phyloP scores from a whole-genome alignment of 177 flowering plant species.

The Vitis hybrid region DNA sequence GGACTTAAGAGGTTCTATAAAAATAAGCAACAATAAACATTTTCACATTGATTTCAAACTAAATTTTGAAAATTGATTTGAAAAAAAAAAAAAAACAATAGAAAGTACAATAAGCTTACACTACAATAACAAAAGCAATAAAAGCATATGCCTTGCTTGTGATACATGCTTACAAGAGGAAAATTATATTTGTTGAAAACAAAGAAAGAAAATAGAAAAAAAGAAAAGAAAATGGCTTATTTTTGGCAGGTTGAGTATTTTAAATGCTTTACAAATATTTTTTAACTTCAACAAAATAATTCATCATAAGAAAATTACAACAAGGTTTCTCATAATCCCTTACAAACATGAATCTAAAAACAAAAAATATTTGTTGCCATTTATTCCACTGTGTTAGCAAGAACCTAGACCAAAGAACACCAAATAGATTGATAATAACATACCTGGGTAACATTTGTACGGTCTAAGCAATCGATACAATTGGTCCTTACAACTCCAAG shows the following conservation, averaged over 20 bases:
- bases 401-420: not conserved
- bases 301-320: not conserved
- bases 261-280: no score
- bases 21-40: not conserved
- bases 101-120: not conserved
- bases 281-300: no score
- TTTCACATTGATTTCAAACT: not conserved
- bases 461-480: constrained; percentile 96
- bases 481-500: constrained; percentile 86
- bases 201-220: not conserved
- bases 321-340: not conserved
- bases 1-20: not conserved
- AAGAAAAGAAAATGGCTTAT: not conserved
- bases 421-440: not conserved
- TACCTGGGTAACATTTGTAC: constrained; percentile 98
- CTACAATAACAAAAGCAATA: not conserved
- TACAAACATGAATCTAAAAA: not conserved
- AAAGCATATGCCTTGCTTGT: not conserved
- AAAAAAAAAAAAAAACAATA: no score
- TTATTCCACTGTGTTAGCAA: not conserved
- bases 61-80: not conserved
- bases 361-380: not conserved
- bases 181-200: not conserved
- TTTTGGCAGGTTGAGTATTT: no score
- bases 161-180: not conserved